Evolutionary conservation across 116 monocot species (phyloP), one percentile per base, ranked within the genome.

Genomic region (Iris pallida): DNA sequence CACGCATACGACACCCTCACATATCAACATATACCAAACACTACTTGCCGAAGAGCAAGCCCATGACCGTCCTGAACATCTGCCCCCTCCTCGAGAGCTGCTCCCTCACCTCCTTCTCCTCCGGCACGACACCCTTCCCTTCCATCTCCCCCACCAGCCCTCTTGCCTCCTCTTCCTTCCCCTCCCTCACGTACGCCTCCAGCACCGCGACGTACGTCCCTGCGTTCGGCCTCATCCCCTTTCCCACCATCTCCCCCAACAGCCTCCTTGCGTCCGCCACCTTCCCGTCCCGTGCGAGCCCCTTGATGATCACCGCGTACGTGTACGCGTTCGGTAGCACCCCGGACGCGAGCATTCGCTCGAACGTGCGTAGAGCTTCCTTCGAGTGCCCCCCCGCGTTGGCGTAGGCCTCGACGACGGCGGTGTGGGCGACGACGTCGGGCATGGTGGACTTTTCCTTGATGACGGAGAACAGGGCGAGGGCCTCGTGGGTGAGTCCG

Each of bases 341-440:
- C 4, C 97, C 92, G 44, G 85, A 81, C 42, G 87, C 85, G 45
- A 97, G 90, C 97, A 97, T 97, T 40, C 81, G 76, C 41, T 90
- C 78, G 75, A 75, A 97, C 14, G 85, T 83, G 68, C 80, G 78
- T 12, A 97, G 10, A 4, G 79, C 87, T 4, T 97, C 81, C 74
- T 86, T 83, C 64, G 82, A 90, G 59, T 90, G 92, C 7, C 79
- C 77, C 49, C 87, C 90, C 7, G 97, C 89, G 64, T 85, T 84
- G 78, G 83, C 83, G 51, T 97, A 97, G 66, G 92, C 92, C 70
- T 92, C 92, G 70, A 92, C 64, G 49, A 92, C 92, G 55, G 97
- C 97, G 14, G 92, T 97, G 79, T 97, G 97, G 59, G 92, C 97
- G 61, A 97, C 92, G 42, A 97, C 97, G 69, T 97, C 97, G 15